Base-by-base conservation (phyloP, 805 yeast species). In the Scheffersomyces lignosus region DNA sequence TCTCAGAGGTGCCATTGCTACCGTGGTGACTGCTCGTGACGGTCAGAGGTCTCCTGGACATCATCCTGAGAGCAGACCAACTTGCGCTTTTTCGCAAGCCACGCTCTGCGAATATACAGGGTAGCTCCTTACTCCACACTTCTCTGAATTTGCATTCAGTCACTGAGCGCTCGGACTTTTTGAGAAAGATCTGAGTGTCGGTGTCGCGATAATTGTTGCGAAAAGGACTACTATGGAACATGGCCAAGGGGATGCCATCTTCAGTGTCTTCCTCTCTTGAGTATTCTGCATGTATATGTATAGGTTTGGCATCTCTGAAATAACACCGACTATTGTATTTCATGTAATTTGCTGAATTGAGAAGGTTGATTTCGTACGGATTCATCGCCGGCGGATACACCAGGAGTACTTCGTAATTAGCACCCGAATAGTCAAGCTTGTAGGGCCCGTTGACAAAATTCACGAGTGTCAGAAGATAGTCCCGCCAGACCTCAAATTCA, bases 401-500 rank as follows among this genome's bases (percentile, higher is more conserved):
- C 27, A 27, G 18, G n/a, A 56, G 23, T 14, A 30, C 29, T 10
- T 36, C 26, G 15, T 24, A 4, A 20, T 25, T 26, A 18, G 18
- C 29, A n/a, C 29, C 20, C 10, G 52, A 31, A 31, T 39, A 56
- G 34, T 51, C 44, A 46, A 57, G 40, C 8, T 27, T 26, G 35
- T 47, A 52, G 0, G 59, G 58, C 0, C 64, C 65, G 41, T 62
- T 60, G 5, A 59, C 58, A 22, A 39, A 18, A 28, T 53, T 47
- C 6, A 61, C 46, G 29, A 60, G 42, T 0, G 48, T 33, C 4
- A 32, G 26, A 9, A 64, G 41, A 18, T 38, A 31, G 16, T 34
- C 64, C 7, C 40, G 36, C 85, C 85, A 80, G 0, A 61, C 37
- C 0, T 39, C 28, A 28, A 46, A 49, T 40, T 78, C 84, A 2